Evolutionary conservation across 306 rosid genomes (phyloP).

Genomic region (Trichosanthes truncata): DNA sequence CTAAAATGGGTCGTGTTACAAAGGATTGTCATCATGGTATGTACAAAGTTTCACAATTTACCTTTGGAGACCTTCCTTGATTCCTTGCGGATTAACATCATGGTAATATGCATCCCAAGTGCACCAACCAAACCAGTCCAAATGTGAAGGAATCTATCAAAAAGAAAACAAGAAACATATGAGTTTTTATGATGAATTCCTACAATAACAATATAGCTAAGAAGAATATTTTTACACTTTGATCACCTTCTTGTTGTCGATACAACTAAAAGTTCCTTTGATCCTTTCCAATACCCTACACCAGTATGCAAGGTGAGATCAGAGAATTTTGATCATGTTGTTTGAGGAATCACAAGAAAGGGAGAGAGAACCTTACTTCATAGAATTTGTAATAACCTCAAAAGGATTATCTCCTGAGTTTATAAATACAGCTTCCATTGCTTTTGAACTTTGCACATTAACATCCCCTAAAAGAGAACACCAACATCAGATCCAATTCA

Average conservation of each 20-base stretch:
- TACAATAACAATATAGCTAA: not conserved
- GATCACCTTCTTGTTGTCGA: slow-evolving; percentile 42
- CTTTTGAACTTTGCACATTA: slow-evolving; percentile 36
- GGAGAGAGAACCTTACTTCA: slow-evolving; percentile 31
- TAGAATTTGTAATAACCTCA: slow-evolving; percentile 45
- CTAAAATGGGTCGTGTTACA: not conserved
- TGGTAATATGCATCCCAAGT: slow-evolving; percentile 77
- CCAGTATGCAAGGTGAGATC: not conserved
- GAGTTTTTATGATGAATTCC: not conserved
- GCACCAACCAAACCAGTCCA: slow-evolving; percentile 87
- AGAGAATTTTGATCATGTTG: not conserved
- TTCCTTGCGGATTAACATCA: slow-evolving; percentile 47
- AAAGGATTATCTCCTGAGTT: slow-evolving; percentile 66
- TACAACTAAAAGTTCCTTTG: slow-evolving; percentile 42
- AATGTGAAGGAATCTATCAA: slow-evolving; percentile 29
- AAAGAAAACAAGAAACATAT: not conserved
- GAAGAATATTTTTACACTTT: not conserved
- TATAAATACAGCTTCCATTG: slow-evolving; percentile 47
- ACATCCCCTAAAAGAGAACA: slow-evolving; percentile 42
- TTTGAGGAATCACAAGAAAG: not conserved
- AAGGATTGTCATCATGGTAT: not conserved
- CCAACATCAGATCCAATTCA: not conserved
- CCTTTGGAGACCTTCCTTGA: slow-evolving; percentile 57
- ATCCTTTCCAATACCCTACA: slow-evolving; percentile 55
- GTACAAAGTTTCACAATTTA: slow-evolving; percentile 4